These are phyloP conservation scores for Fusarium nelsonii DNA, from an alignment of 2,329 filamentous ascomycete genomes.

Conservation along the genomic window DNA sequence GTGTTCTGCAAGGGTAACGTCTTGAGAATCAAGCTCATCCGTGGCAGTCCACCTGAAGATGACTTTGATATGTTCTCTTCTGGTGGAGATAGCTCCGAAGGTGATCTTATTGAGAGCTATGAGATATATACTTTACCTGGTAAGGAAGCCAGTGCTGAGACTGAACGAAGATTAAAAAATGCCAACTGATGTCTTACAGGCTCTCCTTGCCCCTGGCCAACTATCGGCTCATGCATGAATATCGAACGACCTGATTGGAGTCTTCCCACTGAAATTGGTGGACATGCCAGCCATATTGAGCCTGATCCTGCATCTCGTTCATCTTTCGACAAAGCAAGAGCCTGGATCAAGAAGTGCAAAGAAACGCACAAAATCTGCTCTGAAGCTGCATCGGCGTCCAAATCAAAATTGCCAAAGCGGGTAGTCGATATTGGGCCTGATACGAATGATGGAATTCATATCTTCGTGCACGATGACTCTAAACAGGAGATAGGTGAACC, in stretches of 20 bases:
- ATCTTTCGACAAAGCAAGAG: constrained; percentile 31
- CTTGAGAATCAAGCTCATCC: constrained; percentile 4
- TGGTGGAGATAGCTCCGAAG: not conserved
- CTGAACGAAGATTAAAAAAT: rapidly evolving
- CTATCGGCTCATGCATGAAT: constrained; percentile 34
- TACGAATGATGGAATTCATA: constrained; percentile 34
- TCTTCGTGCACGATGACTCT: constrained; percentile 31
- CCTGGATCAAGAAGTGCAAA: constrained; percentile 38
- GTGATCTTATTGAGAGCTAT: constrained; percentile 16
- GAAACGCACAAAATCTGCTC: constrained; percentile 25
- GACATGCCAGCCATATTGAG: constrained; percentile 30
- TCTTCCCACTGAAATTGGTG: constrained; percentile 13
- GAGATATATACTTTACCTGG: constrained; percentile 41
- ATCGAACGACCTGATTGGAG: constrained; percentile 20
- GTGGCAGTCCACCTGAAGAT: constrained; percentile 18
- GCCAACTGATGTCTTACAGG: constrained; percentile 4
- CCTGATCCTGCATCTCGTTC: constrained; percentile 22
- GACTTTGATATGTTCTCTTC: constrained; percentile 35
- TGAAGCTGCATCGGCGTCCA: constrained; percentile 21
- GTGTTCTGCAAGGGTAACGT: constrained; percentile 40
- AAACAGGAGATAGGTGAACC: constrained; percentile 6
- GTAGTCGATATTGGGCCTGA: constrained; percentile 37
- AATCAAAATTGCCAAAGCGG: constrained; percentile 33
- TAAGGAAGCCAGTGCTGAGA: not conserved
- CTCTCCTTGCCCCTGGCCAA: constrained; percentile 34